Evolutionary conservation across 2,329 filamentous ascomycete genomes (phyloP), one percentile per base, ranked within the genome.

Genomic region (Aspergillus pseudoterreus): DNA sequence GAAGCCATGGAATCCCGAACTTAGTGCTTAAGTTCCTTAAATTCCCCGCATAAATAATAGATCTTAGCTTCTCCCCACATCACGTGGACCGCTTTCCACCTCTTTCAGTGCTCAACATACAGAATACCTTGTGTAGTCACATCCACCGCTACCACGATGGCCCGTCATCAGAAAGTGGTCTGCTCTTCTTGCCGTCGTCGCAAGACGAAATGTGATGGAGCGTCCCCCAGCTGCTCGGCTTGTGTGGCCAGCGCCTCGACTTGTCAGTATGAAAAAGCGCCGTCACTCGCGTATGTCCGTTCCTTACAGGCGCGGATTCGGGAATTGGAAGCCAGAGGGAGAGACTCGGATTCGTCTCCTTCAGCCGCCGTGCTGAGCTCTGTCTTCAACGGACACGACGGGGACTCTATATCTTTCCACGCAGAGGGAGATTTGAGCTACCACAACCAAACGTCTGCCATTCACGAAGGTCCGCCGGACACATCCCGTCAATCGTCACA

Each of bases 391-490:
- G 15, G 15, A n/a, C 14, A 38, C 14, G 35, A 38, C 15, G 15
- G 12, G 6, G 35, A 38, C 9, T n/a, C 35, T 12, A 38, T 38
- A n/a, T n/a, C 14, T n/a, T 17, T 38, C 14, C 14, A 38, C 9
- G 35, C 35, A n/a, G 14, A 17, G 14, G 35, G 35, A n/a, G 35
- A 17, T 17, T 6, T 38, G 14, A 38, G 45, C 45, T 47, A 47
- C 35, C 27, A 47, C 35, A 36, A 36, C 22, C 35, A 19, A 10
- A 47, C 45, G 12, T 47, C 45, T 22, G 45, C 45, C 21, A 36
- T 47, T 9, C 45, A 47, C 22, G 45, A 35, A 12, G 33, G 27
- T 8, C 27, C 27, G 11, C 27, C 27, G 27, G 27, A 30, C 8
- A 30, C 27, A 10, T 30, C 27, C 8, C 27, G 27, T 30, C 27